Evolutionary conservation across 2,329 filamentous ascomycete species (phyloP), one percentile per base, ranked within the genome.

Genomic region (Diaporthe batatas): DNA sequence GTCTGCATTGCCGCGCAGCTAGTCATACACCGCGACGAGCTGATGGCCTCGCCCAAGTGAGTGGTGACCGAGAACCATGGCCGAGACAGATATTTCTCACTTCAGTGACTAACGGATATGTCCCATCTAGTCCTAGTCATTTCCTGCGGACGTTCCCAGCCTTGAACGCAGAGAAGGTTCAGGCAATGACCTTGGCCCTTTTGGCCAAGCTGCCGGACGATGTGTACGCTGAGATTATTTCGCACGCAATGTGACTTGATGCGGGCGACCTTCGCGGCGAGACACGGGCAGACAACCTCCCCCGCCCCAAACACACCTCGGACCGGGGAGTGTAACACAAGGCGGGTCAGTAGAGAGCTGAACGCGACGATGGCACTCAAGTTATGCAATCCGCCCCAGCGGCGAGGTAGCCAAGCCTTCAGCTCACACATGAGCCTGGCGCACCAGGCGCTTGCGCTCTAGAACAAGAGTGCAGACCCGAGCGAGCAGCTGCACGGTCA

Each of bases 1-100:
- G 84, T 99, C 29, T 98, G 96, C 81, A 98, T 99, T 76, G 96
- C 98, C 21, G 96, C 96, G 18, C 96, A 99, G 83, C 86, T 99
- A 68, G 92, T 98, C 64, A 89, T 97, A 78, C 94, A 98, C 84
- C 88, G 95, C 73, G 92, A 95, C 72, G 91, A 94, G 74, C 91
- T 99, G 69, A 84, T 99, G 77, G 91, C 91, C 72, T 97, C 93
- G 72, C 89, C 93, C 8, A 98, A 93, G 95, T 97, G 85, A 76
- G 51, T 59, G 55, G n/a, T 76, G 23, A 14, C 12, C 10, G 36
- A 76, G 14, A 39, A 12, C 8, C 36, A 3, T 6, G 25, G 6
- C n/a, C 39, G 58, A 44, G 25, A 42, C 21, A 14, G 39, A 23
- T 12, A 12, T 49, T 5, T 36, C 49, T 7, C 25, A 29, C 47